Evolutionary conservation across 2,329 filamentous ascomycete genomes (phyloP), one percentile per base, ranked within the genome.

Genomic region (Aureobasidium sp.): DNA sequence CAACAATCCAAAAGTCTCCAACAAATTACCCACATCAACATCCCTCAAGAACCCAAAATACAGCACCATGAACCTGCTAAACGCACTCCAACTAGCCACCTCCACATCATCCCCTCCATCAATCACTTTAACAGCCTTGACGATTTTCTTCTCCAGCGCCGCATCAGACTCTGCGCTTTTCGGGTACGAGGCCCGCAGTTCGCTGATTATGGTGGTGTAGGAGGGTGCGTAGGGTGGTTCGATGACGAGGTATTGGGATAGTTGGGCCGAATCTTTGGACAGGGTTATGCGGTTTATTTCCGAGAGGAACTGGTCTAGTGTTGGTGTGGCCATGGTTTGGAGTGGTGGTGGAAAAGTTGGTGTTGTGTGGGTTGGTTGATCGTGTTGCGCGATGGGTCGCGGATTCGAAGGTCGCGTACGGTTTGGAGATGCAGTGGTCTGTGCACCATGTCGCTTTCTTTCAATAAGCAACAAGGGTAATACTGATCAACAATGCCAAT

Each of bases 11-110:
- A 95, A 90, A 4, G 91, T 87, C 60, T 83, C 81, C 29, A 93
- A 75, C 42, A 94, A 75, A 68, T 95, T 86, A 13, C 85, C 82
- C 53, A 88, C 85, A 67, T 95, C 81, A 57, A 93, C 85, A 68
- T 95, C 89, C 60, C 91, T 79, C 78, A 93, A 84, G 67, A 92
- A 95, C 46, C 82, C 78, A 64, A 96, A 79, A 69, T 95, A 96
- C 53, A 90, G 84, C 67, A 84, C 87, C 72, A 95, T 83, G 69
- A 96, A 95, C 2, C 84, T 81, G 53, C 87, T 78, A 70, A 96
- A 90, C 1, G 87, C 84, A 0, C 84, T 83, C 90, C 90, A 95
- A 0, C 81, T 31, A 21, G 53, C 79, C 8, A 86, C 84, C 64
- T 82, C 79, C 1, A 84, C 86, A 55, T 88, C 84, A 0, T 79